Conservation (phyloP, 306 rosid genomes). For the Corylus americana region DNA sequence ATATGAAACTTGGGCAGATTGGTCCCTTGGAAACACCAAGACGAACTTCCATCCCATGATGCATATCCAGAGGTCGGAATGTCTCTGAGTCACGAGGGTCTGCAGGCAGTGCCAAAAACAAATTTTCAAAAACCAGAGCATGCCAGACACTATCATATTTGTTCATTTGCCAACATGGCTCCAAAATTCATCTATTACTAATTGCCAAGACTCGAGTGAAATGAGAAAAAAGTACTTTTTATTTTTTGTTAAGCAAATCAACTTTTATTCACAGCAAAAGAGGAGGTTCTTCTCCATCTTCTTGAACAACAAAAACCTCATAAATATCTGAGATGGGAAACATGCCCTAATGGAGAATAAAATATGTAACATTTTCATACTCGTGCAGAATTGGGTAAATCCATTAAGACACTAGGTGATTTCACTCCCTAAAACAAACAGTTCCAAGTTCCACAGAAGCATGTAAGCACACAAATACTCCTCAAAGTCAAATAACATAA, state of each 20-base stretch:
- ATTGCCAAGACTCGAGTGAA: too few species aligned
- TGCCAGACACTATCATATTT: neutral
- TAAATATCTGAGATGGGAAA: neutral
- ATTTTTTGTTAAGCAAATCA: too few species aligned
- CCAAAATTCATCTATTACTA: neutral
- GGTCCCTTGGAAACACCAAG: constrained; percentile 94
- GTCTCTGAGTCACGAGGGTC: constrained; percentile 87
- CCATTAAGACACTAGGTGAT: neutral
- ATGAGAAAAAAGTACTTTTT: too few species aligned
- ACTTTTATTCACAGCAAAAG: too few species aligned
- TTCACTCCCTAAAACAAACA: neutral
- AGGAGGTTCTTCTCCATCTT: neutral
- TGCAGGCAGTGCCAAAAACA: constrained; percentile 42
- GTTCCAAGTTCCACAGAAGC: neutral
- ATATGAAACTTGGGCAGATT: constrained; percentile 65
- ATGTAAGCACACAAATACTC: neutral
- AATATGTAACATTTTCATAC: neutral
- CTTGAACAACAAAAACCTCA: neutral
- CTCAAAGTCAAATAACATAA: neutral
- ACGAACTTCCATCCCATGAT: constrained; percentile 95
- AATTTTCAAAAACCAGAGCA: neutral
- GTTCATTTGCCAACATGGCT: constrained; percentile 4
- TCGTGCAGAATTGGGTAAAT: neutral
- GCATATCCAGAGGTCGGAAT: constrained; percentile 68
- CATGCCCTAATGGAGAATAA: neutral